Percentiles rank a stretch among this genome's conserved stretches.
Conservation (phyloP, 192 early-diverging fungal genomes). For the Coemansia sp. region DNA sequence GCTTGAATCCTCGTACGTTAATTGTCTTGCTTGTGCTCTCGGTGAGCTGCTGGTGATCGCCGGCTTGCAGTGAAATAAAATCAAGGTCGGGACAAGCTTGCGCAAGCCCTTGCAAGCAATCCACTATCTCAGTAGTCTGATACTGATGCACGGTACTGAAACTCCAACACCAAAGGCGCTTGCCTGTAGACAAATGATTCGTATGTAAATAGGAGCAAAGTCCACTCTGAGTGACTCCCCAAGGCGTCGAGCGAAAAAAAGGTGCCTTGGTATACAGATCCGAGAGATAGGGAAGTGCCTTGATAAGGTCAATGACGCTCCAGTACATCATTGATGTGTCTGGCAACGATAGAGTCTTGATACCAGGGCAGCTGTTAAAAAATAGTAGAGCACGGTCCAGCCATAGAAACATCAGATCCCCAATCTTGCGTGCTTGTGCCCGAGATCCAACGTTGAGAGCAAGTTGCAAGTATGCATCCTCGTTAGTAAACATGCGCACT, state of each 20-base stretch:
- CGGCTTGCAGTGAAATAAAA: too few relatives aligned
- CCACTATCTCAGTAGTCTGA: too few relatives aligned
- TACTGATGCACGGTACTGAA: too few relatives aligned
- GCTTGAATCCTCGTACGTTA: background rate
- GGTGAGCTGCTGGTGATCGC: too few relatives aligned
- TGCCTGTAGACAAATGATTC: background rate
- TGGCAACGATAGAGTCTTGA: background rate
- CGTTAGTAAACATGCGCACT: background rate
- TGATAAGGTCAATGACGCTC: background rate
- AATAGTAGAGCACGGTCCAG: background rate
- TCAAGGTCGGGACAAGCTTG: too few relatives aligned
- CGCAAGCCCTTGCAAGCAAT: too few relatives aligned
- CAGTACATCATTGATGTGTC: background rate
- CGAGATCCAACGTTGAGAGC: background rate
- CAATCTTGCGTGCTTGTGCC: background rate
- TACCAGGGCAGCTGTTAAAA: background rate
- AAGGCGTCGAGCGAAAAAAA: background rate
- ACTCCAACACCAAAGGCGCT: too few relatives aligned
- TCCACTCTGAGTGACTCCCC: background rate
- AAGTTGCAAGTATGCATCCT: background rate
- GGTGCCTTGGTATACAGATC: background rate
- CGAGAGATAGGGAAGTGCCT: background rate
- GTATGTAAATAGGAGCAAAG: background rate
- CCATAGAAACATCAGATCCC: background rate
- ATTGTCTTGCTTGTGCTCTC: too few relatives aligned